Percentiles rank a stretch among this genome's conserved stretches.
phyloP scores from a whole-genome alignment of 805 yeast species.

The Sugiyamaella qingdaonensis region DNA sequence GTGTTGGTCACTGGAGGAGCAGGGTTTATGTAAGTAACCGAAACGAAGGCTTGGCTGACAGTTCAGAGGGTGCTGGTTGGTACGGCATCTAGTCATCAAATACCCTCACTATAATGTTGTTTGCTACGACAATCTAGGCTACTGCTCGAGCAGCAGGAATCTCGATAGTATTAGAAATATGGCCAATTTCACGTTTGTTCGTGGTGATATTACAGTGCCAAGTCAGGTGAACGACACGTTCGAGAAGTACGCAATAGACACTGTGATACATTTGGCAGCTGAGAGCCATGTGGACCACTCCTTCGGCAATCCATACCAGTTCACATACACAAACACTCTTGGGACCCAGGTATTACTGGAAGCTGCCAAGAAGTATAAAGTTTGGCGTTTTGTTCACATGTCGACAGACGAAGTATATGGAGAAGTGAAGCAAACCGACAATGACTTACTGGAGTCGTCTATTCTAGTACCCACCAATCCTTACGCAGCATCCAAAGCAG shows the following conservation, averaged over 20 bases:
- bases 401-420: constrained; percentile 63
- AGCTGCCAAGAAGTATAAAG: constrained; percentile 28
- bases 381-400: constrained; percentile 40
- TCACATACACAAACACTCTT: constrained; percentile 43
- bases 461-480: constrained; percentile 51
- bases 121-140: constrained; percentile 46
- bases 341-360: constrained; percentile 49
- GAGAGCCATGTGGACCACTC: constrained; percentile 53
- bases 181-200: constrained; percentile 27
- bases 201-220: constrained; percentile 37
- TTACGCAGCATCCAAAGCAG: constrained; percentile 54
- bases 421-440: constrained; percentile 33
- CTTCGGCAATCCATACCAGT: constrained; percentile 41
- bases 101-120: constrained; percentile 34
- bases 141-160: constrained; percentile 39
- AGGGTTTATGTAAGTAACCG: constrained; percentile 43
- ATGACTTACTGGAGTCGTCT: constrained; percentile 34
- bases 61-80: constrained; percentile 43
- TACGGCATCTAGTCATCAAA: constrained; percentile 33
- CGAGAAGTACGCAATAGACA: constrained; percentile 26
- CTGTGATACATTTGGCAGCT: constrained; percentile 52
- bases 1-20: constrained; percentile 54
- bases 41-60: not conserved
- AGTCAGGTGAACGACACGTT: constrained; percentile 24
- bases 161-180: constrained; percentile 29